Conservation (phyloP, 768 basidiomycete genomes). For the Lactifluus pinguis region DNA sequence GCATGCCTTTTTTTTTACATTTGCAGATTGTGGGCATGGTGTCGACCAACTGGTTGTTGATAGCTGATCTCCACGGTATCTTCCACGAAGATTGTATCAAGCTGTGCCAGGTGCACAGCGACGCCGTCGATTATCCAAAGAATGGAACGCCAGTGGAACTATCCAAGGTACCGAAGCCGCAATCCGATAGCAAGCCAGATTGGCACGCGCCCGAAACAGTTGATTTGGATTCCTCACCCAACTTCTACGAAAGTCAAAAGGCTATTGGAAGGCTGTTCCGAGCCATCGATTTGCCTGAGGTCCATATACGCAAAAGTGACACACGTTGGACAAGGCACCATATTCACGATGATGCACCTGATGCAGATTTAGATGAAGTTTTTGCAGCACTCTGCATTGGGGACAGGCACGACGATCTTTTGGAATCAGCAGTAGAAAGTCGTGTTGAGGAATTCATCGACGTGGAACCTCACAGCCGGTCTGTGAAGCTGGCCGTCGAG, state of each 20-base stretch:
- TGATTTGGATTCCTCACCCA: constrained; percentile 15
- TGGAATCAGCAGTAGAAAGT: constrained; percentile 16
- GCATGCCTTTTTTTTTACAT: neutral
- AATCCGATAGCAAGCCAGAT: constrained; percentile 38
- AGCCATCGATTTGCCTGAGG: constrained; percentile 43
- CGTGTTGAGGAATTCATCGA: constrained; percentile 22
- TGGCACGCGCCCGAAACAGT: constrained; percentile 59
- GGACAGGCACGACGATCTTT: neutral
- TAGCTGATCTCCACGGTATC: constrained; percentile 50
- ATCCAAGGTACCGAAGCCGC: constrained; percentile 36
- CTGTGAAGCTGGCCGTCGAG: constrained; percentile 7
- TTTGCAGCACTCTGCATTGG: constrained; percentile 13
- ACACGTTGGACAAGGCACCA: constrained; percentile 19
- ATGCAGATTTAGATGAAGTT: constrained; percentile 24
- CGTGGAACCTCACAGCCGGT: constrained; percentile 3
- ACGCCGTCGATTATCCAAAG: constrained; percentile 62
- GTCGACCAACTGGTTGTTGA: constrained; percentile 53
- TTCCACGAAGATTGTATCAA: constrained; percentile 42
- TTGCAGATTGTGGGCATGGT: constrained; percentile 50
- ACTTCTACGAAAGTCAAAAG: constrained; percentile 42
- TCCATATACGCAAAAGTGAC: constrained; percentile 16
- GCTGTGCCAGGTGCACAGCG: constrained; percentile 49
- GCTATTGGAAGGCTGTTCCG: constrained; percentile 59
- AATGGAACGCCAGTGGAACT: constrained; percentile 30
- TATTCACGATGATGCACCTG: constrained; percentile 20